Base-by-base conservation (phyloP, 768 basidiomycete genomes). In the Sporobolomyces pararoseus region DNA sequence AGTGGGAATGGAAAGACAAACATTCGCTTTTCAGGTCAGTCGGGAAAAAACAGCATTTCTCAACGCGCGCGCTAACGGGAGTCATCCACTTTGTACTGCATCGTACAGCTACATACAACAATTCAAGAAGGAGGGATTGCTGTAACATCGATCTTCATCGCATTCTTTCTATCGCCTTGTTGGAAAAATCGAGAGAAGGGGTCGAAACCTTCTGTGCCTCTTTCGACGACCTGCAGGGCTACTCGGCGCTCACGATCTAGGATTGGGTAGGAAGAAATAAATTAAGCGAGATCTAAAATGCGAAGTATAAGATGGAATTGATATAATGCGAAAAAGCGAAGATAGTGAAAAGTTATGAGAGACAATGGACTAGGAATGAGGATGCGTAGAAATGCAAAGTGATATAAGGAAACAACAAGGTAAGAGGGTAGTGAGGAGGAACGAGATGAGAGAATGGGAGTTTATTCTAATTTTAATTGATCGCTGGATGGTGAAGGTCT, bases 1-100 rank as follows among this genome's bases (percentile, higher is more conserved):
- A 62, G 39, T 66, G 71, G 58, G 77, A 66, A 34, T 65, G 70
- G 73, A 59, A 66, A 25, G 64, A 71, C 9, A 64, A 70, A 52
- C 65, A 71, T 19, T 94, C 51, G 82, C 83, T 52, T 88, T 93
- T 71, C 87, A 91, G 76, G 92, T 70, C 42, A 29, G 67, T 68
- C n/a, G n/a, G 39, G 39, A 50, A 50, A 23, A 50, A 52, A 52
- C 29, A 19, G 21, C 31, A 35, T 31, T 34, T 35, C 53, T 4
- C 16, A 21, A 47, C 46, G 25, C 52, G 12, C 52, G 29, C 27
- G 25, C 13, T 53, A 16, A 31, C n/a, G n/a, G n/a, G n/a, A n/a
- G n/a, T n/a, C n/a, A n/a, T n/a, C n/a, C n/a, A n/a, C n/a, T 31
- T 10, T 60, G 39, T 46, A 21, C 17, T 44, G 27, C 47, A 10